These are phyloP conservation scores for Magnolia sinica DNA, from an alignment of 164 flowering plant species.

Conservation along the genomic window DNA sequence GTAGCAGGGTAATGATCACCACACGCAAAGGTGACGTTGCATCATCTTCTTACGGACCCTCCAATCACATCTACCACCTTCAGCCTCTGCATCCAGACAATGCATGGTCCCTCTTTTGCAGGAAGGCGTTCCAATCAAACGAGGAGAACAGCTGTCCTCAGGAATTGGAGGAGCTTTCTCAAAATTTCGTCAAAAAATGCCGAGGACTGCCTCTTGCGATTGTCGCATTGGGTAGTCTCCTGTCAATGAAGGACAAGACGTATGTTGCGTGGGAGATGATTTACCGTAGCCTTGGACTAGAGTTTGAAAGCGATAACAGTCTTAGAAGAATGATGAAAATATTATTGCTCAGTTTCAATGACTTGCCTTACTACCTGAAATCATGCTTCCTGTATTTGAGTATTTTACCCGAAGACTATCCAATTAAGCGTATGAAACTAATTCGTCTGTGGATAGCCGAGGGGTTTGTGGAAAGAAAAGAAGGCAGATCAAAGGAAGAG, in stretches of 20 bases:
- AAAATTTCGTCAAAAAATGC: slow-evolving; percentile 10
- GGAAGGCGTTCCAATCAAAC: slow-evolving; percentile 9
- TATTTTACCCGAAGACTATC: slow-evolving; percentile 11
- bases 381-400: slow-evolving; percentile 16
- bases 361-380: slow-evolving; percentile 16
- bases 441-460: slow-evolving; percentile 17
- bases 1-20: slow-evolving; percentile 38
- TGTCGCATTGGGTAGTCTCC: slow-evolving; percentile 16
- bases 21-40: slow-evolving; percentile 18
- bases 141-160: not conserved
- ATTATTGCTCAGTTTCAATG: slow-evolving; percentile 14
- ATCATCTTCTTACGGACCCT: no score
- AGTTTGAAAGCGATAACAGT: slow-evolving; percentile 3
- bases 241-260: not conserved
- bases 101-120: slow-evolving; percentile 33
- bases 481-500: slow-evolving; percentile 7
- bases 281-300: slow-evolving; percentile 6
- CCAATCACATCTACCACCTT: not conserved
- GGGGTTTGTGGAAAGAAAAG: slow-evolving; percentile 3
- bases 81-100: slow-evolving; percentile 2
- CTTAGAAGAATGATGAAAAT: not conserved
- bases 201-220: slow-evolving; percentile 24
- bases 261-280: slow-evolving; percentile 12
- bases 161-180: slow-evolving; percentile 1
- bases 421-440: not conserved